A percentile compares a stretch with the other conserved stretches of the same genome.
phyloP scores from a whole-genome alignment of 352 stramenopile genomes.

The Phytophthora citrophthora region DNA sequence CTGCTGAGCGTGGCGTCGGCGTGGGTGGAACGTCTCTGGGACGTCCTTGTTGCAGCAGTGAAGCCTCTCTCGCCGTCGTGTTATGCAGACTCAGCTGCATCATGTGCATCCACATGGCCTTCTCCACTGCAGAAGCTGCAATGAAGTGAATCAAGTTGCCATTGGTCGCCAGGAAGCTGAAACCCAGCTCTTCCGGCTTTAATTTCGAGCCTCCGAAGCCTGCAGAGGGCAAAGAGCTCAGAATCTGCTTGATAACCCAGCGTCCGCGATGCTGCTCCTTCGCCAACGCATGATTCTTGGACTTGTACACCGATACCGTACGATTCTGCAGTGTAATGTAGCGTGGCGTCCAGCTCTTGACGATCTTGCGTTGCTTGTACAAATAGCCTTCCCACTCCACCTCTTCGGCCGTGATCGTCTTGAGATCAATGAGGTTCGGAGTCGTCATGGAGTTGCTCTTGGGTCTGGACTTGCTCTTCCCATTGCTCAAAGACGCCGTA shows the following conservation, averaged over 20 bases:
- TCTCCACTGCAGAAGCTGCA: slow-evolving; percentile 72
- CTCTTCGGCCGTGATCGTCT: slow-evolving; percentile 86
- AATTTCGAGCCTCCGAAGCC: slow-evolving; percentile 85
- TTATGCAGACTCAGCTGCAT: slow-evolving; percentile 74
- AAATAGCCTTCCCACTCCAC: slow-evolving; percentile 90
- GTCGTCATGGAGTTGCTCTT: slow-evolving; percentile 44
- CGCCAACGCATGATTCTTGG: slow-evolving; percentile 84
- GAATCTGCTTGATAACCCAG: slow-evolving; percentile 85
- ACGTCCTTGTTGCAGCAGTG: slow-evolving; percentile 46
- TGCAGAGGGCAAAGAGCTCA: slow-evolving; percentile 77
- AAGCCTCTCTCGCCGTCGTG: slow-evolving; percentile 48
- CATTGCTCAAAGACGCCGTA: slow-evolving; percentile 5
- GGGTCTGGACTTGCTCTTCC: slow-evolving; percentile 3
- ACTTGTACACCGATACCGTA: slow-evolving; percentile 86
- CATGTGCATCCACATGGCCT: slow-evolving; percentile 86
- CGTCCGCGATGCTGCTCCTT: slow-evolving; percentile 81
- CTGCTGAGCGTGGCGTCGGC: slow-evolving; percentile 35
- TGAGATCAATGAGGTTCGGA: slow-evolving; percentile 88
- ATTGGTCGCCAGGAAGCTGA: slow-evolving; percentile 86
- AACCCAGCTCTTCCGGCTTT: slow-evolving; percentile 77
- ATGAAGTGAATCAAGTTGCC: slow-evolving; percentile 88
- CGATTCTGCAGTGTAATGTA: slow-evolving; percentile 89
- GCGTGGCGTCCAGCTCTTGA: slow-evolving; percentile 89
- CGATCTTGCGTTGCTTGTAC: slow-evolving; percentile 91
- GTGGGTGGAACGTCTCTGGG: slow-evolving; percentile 32